Conservation (phyloP, 2,329 filamentous ascomycete genomes). For the Juglanconis oblonga region DNA sequence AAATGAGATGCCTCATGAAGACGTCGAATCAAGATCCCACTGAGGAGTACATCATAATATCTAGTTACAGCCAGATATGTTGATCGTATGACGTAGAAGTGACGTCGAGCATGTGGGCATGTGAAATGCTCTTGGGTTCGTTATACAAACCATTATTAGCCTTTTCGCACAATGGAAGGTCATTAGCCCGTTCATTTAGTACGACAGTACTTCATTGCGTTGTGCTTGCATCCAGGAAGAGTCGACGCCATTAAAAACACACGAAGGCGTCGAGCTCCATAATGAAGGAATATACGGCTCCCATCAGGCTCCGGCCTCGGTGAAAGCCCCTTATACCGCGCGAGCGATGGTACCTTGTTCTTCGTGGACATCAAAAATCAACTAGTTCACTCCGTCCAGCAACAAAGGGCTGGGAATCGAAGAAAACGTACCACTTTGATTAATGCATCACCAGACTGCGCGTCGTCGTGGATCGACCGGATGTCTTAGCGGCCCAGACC, state of each 20-base stretch:
- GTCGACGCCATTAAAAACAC: neutral
- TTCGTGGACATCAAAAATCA: conserved; percentile 26
- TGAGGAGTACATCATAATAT: too few species aligned
- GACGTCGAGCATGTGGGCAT: neutral
- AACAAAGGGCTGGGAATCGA: conserved; percentile 17
- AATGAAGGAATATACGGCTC: conserved; percentile 25
- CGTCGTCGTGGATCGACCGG: conserved; percentile 17
- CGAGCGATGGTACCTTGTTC: conserved; percentile 23
- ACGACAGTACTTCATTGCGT: neutral
- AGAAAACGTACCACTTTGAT: conserved; percentile 16
- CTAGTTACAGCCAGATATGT: neutral
- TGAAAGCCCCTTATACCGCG: conserved; percentile 26
- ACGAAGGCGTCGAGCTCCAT: neutral
- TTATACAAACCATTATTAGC: neutral
- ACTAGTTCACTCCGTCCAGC: conserved; percentile 22
- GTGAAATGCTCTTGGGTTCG: neutral
- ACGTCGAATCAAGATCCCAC: too few species aligned
- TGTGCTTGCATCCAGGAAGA: neutral
- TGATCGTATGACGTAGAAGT: neutral
- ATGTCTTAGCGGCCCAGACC: conserved; percentile 23
- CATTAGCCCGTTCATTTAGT: neutral
- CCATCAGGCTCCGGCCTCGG: conserved; percentile 22
- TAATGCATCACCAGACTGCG: conserved; percentile 23
- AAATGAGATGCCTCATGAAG: too few species aligned
- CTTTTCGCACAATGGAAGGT: neutral